Percentiles rank a stretch among this genome's conserved stretches.
Evolutionary conservation across 2,329 filamentous ascomycete species (phyloP).

Genomic region (Colletotrichum sp.): DNA sequence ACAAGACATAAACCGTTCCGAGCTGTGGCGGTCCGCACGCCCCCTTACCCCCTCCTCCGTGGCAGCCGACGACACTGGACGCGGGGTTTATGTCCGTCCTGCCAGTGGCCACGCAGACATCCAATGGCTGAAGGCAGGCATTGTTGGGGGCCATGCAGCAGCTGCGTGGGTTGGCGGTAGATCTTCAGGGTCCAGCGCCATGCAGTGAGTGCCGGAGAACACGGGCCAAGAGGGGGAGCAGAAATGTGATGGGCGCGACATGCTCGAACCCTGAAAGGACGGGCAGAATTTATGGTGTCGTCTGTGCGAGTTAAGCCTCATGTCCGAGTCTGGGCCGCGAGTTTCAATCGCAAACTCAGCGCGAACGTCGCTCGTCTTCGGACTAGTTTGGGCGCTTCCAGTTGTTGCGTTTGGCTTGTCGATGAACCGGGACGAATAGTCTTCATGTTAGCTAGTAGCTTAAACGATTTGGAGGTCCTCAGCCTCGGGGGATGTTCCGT

Average conservation of each 20-base stretch:
- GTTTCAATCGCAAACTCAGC: background rate
- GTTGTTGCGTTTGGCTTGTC: background rate
- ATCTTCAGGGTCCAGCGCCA: background rate
- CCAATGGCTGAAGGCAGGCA: background rate
- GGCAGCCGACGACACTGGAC: background rate
- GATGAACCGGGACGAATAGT: background rate
- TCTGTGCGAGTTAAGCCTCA: conserved; percentile 5
- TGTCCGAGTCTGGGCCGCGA: background rate
- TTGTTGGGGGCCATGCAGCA: background rate
- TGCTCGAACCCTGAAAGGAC: background rate
- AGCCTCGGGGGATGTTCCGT: background rate
- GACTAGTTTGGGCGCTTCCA: background rate
- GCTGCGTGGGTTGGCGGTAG: background rate
- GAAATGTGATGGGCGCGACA: background rate
- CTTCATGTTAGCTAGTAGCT: background rate
- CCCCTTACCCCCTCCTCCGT: background rate
- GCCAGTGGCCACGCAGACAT: background rate
- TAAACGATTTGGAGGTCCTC: background rate
- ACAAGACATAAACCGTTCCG: background rate
- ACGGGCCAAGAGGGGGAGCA: background rate
- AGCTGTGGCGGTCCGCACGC: background rate
- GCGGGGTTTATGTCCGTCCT: background rate
- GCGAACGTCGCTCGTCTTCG: background rate
- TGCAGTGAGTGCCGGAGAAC: background rate
- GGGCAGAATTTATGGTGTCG: background rate